Evolutionary conservation across 2,329 filamentous ascomycete genomes (phyloP).

Genomic region (Leptographium galeiforme): DNA sequence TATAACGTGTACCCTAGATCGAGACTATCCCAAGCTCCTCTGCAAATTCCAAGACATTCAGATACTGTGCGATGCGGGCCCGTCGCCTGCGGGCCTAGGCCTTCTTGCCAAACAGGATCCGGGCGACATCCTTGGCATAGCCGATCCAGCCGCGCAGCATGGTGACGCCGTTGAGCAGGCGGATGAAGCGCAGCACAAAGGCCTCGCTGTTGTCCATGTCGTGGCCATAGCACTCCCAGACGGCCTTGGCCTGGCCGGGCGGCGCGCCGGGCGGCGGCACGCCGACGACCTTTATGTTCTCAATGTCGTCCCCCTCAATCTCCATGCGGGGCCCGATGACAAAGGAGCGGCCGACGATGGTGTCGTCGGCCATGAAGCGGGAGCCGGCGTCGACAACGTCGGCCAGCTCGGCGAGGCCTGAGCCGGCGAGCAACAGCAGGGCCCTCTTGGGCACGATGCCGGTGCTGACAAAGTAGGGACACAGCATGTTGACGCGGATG

Average conservation of each 20-base stretch:
- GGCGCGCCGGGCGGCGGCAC: neutral
- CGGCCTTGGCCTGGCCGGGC: constrained; percentile 20
- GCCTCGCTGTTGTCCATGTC: constrained; percentile 43
- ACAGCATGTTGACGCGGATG: constrained; percentile 50
- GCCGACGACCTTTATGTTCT: constrained; percentile 7
- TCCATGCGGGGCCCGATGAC: constrained; percentile 42
- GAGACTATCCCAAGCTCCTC: no score
- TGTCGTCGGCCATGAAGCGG: constrained; percentile 43
- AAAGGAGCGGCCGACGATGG: constrained; percentile 41
- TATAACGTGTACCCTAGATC: no score
- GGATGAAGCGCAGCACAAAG: constrained; percentile 40
- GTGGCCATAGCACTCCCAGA: constrained; percentile 49
- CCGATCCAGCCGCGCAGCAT: constrained; percentile 39
- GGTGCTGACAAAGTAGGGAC: constrained; percentile 51
- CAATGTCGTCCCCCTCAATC: constrained; percentile 22
- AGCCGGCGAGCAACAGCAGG: constrained; percentile 42
- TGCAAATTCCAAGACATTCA: no score
- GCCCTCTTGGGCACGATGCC: constrained; percentile 35
- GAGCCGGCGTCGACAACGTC: constrained; percentile 52
- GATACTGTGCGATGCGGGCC: no score
- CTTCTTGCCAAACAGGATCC: neutral
- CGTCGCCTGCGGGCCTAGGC: no score
- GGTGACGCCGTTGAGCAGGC: constrained; percentile 37
- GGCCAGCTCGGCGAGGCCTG: constrained; percentile 33
- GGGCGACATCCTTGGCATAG: constrained; percentile 24